Conservation (phyloP, 495 filamentous ascomycete genomes). For the Letharia columbiana region DNA sequence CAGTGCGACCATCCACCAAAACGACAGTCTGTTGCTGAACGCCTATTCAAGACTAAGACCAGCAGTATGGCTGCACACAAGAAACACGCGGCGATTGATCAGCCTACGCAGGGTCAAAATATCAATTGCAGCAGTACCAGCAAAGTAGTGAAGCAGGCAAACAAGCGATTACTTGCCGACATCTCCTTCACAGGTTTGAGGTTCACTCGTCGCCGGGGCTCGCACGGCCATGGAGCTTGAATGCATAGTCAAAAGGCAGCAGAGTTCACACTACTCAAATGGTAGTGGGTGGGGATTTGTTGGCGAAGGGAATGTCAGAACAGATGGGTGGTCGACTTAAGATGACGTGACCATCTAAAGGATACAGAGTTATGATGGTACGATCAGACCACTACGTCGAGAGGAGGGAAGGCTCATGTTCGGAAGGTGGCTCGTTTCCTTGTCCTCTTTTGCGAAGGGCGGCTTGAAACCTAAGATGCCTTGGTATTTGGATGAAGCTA, state of each 20-base stretch:
- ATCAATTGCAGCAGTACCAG: not conserved
- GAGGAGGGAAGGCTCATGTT: not conserved
- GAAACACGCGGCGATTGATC: not conserved
- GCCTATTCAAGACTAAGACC: slow-evolving; percentile 8
- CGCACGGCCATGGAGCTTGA: not conserved
- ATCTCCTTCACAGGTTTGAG: slow-evolving; percentile 7
- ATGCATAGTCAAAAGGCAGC: not conserved
- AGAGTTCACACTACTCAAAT: not conserved
- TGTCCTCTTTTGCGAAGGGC: not conserved
- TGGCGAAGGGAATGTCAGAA: not conserved
- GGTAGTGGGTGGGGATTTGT: not conserved
- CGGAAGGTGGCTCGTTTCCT: not conserved
- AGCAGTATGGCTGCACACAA: slow-evolving; percentile 2
- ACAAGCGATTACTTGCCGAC: slow-evolving; percentile 9
- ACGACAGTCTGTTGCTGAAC: slow-evolving; percentile 9
- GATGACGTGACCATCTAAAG: not conserved
- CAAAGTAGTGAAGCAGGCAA: slow-evolving; percentile 4
- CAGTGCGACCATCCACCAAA: slow-evolving; percentile 17
- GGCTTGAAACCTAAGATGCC: not conserved
- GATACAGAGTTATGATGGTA: not conserved
- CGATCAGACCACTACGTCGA: not conserved
- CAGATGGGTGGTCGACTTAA: not conserved
- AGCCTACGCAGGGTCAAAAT: not conserved
- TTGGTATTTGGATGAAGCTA: not conserved
- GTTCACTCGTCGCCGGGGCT: not conserved